phyloP scores from a whole-genome alignment of 108 stramenopile genomes.

The Chaetoceros tenuissimus region DNA sequence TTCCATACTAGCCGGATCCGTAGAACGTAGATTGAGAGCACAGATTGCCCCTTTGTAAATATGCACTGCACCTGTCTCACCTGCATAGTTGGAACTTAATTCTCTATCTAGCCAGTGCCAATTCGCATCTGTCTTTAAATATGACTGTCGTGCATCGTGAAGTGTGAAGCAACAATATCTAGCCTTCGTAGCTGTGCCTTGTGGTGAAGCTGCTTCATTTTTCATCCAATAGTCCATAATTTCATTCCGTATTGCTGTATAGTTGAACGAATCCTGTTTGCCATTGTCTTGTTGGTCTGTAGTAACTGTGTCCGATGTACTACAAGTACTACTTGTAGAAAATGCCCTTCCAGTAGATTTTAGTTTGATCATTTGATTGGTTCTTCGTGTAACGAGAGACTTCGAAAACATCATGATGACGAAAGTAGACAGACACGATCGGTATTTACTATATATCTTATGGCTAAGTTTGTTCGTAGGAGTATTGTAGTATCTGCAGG shows the following conservation, averaged over 20 bases:
- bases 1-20: background rate
- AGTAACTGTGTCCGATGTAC: too few relatives aligned
- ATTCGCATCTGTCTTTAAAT: conserved; percentile 3
- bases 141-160: conserved; percentile 3
- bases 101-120: conserved; percentile 19
- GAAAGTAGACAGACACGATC: too few relatives aligned
- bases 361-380: too few relatives aligned
- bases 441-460: too few relatives aligned
- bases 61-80: conserved; percentile 13
- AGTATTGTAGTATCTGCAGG: too few relatives aligned
- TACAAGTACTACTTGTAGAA: too few relatives aligned
- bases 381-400: too few relatives aligned
- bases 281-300: too few relatives aligned
- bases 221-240: background rate
- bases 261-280: background rate
- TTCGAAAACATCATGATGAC: too few relatives aligned
- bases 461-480: too few relatives aligned
- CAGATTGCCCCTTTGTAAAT: conserved; percentile 11
- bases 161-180: conserved; percentile 14
- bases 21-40: conserved; percentile 1
- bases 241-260: background rate
- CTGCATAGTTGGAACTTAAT: conserved; percentile 11
- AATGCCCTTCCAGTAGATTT: too few relatives aligned
- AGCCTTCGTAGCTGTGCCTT: background rate
- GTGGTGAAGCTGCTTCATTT: background rate